Evolutionary conservation across 2,329 filamentous ascomycete genomes (phyloP).

Genomic region (Tolypocladium inflatum): DNA sequence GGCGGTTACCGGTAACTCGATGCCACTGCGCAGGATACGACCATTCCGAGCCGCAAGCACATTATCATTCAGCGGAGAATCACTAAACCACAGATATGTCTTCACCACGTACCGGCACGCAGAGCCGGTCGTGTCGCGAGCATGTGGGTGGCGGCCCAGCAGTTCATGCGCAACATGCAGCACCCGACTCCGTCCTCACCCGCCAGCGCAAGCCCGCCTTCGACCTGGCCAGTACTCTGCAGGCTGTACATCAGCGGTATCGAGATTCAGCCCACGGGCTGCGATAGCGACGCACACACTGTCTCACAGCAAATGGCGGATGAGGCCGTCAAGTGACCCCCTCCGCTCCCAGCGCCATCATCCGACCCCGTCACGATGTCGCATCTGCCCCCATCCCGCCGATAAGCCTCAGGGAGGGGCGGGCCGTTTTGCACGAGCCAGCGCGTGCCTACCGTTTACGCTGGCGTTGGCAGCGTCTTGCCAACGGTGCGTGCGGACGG

Average conservation of each 20-base stretch:
- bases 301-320: background rate
- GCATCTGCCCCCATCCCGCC: background rate
- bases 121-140: background rate
- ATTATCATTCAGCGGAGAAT: background rate
- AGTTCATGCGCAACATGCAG: background rate
- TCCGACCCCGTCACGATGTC: background rate
- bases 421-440: background rate
- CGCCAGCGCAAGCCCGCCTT: background rate
- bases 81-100: background rate
- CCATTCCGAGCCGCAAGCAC: background rate
- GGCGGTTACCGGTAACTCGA: background rate
- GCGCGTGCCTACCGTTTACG: background rate
- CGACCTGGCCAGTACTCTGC: background rate
- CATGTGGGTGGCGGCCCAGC: background rate
- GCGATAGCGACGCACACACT: background rate
- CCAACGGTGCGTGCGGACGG: background rate
- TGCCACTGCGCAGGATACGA: background rate
- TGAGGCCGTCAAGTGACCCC: background rate
- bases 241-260: no score
- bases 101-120: background rate
- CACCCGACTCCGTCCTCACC: background rate
- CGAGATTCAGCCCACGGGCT: no score
- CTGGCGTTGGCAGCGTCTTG: background rate
- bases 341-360: background rate
- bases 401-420: background rate